Base-by-base conservation (phyloP, 2,329 filamentous ascomycete species). In the Diaporthe aspalathi region DNA sequence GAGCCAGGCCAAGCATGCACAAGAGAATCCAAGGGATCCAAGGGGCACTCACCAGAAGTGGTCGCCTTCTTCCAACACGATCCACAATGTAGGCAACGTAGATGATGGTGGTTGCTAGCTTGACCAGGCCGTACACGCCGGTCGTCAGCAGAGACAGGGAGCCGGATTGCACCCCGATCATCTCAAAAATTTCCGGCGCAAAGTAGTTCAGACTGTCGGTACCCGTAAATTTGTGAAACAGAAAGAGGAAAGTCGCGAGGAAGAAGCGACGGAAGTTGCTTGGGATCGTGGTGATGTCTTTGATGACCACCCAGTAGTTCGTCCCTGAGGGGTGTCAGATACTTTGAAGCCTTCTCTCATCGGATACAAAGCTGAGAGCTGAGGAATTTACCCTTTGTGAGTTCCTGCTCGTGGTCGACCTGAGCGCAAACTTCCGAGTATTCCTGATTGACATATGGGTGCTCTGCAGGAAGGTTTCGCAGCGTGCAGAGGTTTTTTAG, bases 181-280 rank as follows among this genome's bases (percentile, higher is more conserved):
- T 78, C 8, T 76, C 76, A 54, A 83, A 83, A 16, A 83, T 82
- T 65, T 81, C 77, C 1, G 81, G 80, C 0, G 81, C 79, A 47
- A 80, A 83, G 72, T 83, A 83, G 74, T 83, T 83, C 22, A 84
- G 66, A 7, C 77, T 77, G 72, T 83, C 80, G 1, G 80, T 83
- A 0, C 82, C 81, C 2, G 81, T 83, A 29, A 83, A 79, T 45
- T 84, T 83, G 74, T 83, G 81, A 70, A 83, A 83, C 1, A 84
- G 52, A 68, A 78, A 76, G 16, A 78, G 76, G 53, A 74, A 68
- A 12, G 73, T 73, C n/a, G 77, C 74, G 4, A 78, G 73, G 67
- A 76, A 74, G 45, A 78, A 75, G 11, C 76, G 74, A n/a, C 76
- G 74, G 7, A 70, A 54, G 70, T 78, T 78, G 74, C 74, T 75